phyloP scores from a whole-genome alignment of 2,329 filamentous ascomycete genomes.

The Exophiala bonariae region DNA sequence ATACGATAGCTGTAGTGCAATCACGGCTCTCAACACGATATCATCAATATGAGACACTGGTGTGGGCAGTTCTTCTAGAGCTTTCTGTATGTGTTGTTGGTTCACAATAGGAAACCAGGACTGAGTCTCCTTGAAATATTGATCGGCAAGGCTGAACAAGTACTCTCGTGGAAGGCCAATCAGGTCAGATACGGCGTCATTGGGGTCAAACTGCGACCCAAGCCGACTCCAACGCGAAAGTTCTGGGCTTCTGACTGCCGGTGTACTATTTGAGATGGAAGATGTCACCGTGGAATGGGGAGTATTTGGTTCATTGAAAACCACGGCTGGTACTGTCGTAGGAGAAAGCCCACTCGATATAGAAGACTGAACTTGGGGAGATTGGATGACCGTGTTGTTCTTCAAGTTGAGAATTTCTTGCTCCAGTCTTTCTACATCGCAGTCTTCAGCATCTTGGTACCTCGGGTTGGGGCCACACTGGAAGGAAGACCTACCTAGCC shows the following conservation, averaged over 20 bases:
- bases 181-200: conserved; percentile 25
- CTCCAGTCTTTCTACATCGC: conserved; percentile 4
- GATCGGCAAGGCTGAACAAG: conserved; percentile 29
- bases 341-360: too few species aligned
- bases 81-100: conserved; percentile 19
- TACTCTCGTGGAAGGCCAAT: conserved; percentile 22
- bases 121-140: conserved; percentile 40
- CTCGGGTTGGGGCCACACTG: not conserved
- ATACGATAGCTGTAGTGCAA: conserved; percentile 24
- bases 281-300: too few species aligned
- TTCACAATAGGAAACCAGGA: conserved; percentile 38
- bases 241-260: too few species aligned
- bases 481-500: conserved; percentile 1
- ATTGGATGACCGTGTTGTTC: not conserved
- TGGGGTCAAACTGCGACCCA: conserved; percentile 10
- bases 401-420: not conserved
- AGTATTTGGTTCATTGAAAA: too few species aligned
- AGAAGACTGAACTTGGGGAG: too few species aligned
- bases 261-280: not conserved
- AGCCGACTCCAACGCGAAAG: too few species aligned
- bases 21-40: conserved; percentile 26
- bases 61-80: conserved; percentile 16
- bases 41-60: conserved; percentile 25
- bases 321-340: conserved; percentile 13
- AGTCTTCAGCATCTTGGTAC: not conserved